Conservation (phyloP, 352 stramenopile species). For the Phytopythium delawarense region DNA sequence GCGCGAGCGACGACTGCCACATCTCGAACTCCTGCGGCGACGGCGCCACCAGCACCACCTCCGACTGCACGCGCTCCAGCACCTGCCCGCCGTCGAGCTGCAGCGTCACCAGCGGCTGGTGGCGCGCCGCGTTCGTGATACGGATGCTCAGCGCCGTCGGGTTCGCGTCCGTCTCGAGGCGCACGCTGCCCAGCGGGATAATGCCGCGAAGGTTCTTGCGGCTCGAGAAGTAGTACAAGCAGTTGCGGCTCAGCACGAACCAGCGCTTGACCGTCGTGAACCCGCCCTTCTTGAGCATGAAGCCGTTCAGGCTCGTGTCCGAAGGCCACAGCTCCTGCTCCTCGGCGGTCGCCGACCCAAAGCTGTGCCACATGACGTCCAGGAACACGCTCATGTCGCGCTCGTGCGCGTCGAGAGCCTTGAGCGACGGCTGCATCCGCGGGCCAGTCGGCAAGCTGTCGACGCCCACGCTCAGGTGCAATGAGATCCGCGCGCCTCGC, state of each 20-base stretch:
- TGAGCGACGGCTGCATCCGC: constrained; percentile 57
- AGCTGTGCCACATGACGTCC: constrained; percentile 87
- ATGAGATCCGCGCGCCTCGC: constrained; percentile 49
- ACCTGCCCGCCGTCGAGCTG: constrained; percentile 84
- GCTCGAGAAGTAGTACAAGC: constrained; percentile 86
- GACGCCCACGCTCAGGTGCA: constrained; percentile 81
- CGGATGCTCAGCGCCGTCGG: constrained; percentile 49
- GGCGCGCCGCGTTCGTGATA: constrained; percentile 57
- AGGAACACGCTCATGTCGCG: constrained; percentile 86
- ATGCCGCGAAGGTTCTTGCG: constrained; percentile 82
- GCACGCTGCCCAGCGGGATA: constrained; percentile 76
- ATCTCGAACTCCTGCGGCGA: constrained; percentile 81
- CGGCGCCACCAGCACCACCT: constrained; percentile 70
- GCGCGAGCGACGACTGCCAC: constrained; percentile 84
- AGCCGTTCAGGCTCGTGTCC: constrained; percentile 84
- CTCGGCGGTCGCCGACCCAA: constrained; percentile 72
- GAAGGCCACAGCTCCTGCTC: constrained; percentile 88
- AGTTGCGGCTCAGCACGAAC: constrained; percentile 88
- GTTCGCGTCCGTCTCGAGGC: constrained; percentile 56
- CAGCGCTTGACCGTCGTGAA: constrained; percentile 80
- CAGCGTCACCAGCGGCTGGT: constrained; percentile 66
- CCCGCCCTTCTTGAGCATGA: constrained; percentile 77
- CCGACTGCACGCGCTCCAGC: constrained; percentile 67
- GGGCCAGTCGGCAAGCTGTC: constrained; percentile 82
- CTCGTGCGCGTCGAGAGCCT: constrained; percentile 70